These are phyloP conservation scores for Lodderomyces pseudojiufengensis DNA, from an alignment of 1,139 yeast genomes.

Conservation along the genomic window DNA sequence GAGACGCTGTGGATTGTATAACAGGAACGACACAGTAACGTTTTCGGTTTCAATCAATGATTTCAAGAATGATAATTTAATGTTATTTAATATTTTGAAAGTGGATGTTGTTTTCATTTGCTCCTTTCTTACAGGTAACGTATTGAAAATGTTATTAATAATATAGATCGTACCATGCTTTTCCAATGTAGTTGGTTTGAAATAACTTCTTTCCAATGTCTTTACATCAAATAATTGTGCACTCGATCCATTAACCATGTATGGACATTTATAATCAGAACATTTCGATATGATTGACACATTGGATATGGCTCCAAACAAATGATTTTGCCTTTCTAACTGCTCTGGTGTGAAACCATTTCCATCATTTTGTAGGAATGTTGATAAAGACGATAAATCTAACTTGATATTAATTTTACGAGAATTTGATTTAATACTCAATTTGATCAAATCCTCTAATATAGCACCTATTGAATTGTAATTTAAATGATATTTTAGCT, in stretches of 20 bases:
- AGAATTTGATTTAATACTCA: slow-evolving; percentile 74
- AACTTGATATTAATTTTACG: slow-evolving; percentile 57
- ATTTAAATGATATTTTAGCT: slow-evolving; percentile 14
- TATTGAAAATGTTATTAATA: slow-evolving; percentile 47
- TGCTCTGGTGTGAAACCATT: slow-evolving; percentile 62
- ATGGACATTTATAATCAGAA: slow-evolving; percentile 3
- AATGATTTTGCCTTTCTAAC: slow-evolving; percentile 30
- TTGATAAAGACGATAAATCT: slow-evolving; percentile 56
- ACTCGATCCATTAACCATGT: slow-evolving; percentile 1
- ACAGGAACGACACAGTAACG: slow-evolving; percentile 19
- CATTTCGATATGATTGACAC: slow-evolving; percentile 35
- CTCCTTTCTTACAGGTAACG: slow-evolving; percentile 55
- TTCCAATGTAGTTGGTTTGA: slow-evolving; percentile 1
- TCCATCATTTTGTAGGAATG: slow-evolving; percentile 76
- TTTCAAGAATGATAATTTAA: slow-evolving; percentile 34
- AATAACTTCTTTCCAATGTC: not conserved
- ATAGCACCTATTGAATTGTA: slow-evolving; percentile 33
- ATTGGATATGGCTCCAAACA: slow-evolving; percentile 21
- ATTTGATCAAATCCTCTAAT: slow-evolving; percentile 72
- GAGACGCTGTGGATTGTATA: slow-evolving; percentile 10
- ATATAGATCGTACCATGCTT: slow-evolving; percentile 50
- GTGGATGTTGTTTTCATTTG: slow-evolving; percentile 22
- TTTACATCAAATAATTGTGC: slow-evolving; percentile 5
- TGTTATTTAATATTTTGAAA: slow-evolving; percentile 21
- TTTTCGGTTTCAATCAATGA: slow-evolving; percentile 26